These are phyloP conservation scores for Cystofilobasidium macerans DNA, from an alignment of 768 basidiomycete species.

Conservation along the genomic window DNA sequence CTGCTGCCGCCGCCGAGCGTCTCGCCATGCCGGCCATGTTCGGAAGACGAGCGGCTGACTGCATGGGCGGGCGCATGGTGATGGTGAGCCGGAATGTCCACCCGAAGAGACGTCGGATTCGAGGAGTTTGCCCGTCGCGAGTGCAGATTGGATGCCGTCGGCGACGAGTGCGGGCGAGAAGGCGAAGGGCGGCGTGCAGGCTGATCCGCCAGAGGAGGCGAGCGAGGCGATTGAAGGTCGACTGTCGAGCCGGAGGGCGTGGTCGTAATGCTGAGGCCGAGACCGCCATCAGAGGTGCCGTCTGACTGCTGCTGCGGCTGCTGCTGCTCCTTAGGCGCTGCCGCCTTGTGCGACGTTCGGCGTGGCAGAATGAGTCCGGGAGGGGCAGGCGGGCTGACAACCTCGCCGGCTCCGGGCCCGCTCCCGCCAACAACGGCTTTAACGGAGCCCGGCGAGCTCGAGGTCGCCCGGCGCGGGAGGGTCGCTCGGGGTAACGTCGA, in stretches of 20 bases:
- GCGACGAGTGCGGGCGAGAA: background rate
- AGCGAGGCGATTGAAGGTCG: background rate
- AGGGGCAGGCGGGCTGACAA: constrained; percentile 2
- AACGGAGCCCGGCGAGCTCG: background rate
- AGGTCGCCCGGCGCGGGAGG: constrained; percentile 10
- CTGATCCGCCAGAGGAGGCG: background rate
- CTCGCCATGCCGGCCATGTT: background rate
- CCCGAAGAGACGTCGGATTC: constrained; percentile 14
- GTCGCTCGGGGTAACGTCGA: constrained; percentile 4
- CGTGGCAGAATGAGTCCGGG: constrained; percentile 12
- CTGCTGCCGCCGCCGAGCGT: too few species aligned
- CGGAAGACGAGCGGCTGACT: constrained; percentile 2
- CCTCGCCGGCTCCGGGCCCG: background rate
- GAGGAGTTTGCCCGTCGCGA: constrained; percentile 6
- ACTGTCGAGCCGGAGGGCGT: background rate
- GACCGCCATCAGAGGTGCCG: too few species aligned
- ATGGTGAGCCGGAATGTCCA: constrained; percentile 16
- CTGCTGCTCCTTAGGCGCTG: background rate
- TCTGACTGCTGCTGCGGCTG: too few species aligned
- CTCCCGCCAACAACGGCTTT: background rate
- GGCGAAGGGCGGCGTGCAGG: background rate
- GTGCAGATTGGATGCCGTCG: background rate
- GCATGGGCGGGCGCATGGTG: background rate
- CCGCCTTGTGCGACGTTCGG: background rate
- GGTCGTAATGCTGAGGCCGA: background rate